Conservation (phyloP, 495 filamentous ascomycete species). For the Clavariopsis aquatica region DNA sequence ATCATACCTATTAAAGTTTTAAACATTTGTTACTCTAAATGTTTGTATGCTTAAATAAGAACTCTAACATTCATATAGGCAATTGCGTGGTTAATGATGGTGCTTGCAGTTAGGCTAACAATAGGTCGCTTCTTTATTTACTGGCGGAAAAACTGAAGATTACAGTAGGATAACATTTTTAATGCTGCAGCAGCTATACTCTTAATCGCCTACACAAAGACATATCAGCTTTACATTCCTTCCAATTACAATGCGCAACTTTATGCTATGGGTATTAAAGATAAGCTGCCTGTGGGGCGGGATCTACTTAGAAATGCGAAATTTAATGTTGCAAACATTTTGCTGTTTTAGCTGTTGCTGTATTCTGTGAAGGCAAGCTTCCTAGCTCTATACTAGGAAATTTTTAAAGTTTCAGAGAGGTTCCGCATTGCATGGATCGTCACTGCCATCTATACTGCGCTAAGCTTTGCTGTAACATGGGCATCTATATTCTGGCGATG, state of each 20-base stretch:
- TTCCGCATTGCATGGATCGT: conserved; percentile 1
- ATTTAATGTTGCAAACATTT: background rate
- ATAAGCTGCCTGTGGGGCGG: background rate
- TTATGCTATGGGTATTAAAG: background rate
- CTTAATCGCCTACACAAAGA: background rate
- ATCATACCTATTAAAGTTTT: background rate
- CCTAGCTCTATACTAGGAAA: conserved; percentile 13
- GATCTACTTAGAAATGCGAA: background rate
- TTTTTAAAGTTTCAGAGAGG: background rate
- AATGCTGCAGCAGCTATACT: conserved; percentile 1
- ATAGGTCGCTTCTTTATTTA: conserved; percentile 8
- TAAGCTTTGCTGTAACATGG: conserved; percentile 1
- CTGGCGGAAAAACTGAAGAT: conserved; percentile 2
- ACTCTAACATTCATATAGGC: background rate
- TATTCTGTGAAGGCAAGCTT: conserved; percentile 18
- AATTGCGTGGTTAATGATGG: background rate
- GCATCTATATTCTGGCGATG: background rate
- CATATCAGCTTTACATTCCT: background rate
- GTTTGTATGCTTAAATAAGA: background rate
- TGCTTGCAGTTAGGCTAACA: background rate
- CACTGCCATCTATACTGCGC: background rate
- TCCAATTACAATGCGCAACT: background rate
- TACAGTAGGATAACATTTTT: conserved; percentile 9
- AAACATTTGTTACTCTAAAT: background rate
- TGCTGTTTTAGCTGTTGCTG: background rate